These are phyloP conservation scores for Dillenia suffruticosa DNA, from an alignment of 164 flowering plant species.

Conservation along the genomic window DNA sequence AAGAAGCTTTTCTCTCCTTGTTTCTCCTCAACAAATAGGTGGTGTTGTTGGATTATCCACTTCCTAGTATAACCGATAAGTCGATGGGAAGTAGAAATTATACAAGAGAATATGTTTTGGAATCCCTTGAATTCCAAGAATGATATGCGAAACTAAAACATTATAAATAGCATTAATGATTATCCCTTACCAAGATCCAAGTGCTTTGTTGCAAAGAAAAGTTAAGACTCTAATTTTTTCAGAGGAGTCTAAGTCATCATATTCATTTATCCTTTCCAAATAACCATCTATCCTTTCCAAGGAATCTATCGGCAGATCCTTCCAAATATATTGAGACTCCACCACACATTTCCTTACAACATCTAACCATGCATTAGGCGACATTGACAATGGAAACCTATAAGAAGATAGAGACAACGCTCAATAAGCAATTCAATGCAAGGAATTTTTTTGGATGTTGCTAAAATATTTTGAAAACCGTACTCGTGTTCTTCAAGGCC, in stretches of 20 bases:
- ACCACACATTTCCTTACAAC: slow-evolving; percentile 48
- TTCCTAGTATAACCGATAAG: slow-evolving; percentile 7
- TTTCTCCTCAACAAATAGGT: slow-evolving; percentile 28
- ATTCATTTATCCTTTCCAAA: slow-evolving; percentile 17
- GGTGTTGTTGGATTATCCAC: slow-evolving; percentile 62
- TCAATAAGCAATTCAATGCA: not conserved
- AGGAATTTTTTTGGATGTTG: not conserved
- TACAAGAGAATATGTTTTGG: not conserved
- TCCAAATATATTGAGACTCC: slow-evolving; percentile 28
- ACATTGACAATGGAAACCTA: slow-evolving; percentile 30
- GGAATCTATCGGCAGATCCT: slow-evolving; percentile 28
- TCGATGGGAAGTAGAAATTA: not conserved
- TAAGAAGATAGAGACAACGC: slow-evolving; percentile 3
- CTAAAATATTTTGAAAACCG: not conserved
- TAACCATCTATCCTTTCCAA: slow-evolving; percentile 22
- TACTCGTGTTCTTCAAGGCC: slow-evolving; percentile 44
- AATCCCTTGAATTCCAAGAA: too few relatives aligned
- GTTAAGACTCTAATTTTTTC: slow-evolving; percentile 60
- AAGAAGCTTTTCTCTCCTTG: slow-evolving; percentile 39
- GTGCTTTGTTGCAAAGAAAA: slow-evolving; percentile 73
- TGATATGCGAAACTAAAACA: not conserved
- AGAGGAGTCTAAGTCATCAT: slow-evolving; percentile 44
- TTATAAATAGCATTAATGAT: not conserved
- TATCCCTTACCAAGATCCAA: slow-evolving; percentile 64
- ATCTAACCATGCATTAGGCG: slow-evolving; percentile 50